phyloP scores from a whole-genome alignment of 2,329 filamentous ascomycete species.

The Zymoseptoria pseudotritici region DNA sequence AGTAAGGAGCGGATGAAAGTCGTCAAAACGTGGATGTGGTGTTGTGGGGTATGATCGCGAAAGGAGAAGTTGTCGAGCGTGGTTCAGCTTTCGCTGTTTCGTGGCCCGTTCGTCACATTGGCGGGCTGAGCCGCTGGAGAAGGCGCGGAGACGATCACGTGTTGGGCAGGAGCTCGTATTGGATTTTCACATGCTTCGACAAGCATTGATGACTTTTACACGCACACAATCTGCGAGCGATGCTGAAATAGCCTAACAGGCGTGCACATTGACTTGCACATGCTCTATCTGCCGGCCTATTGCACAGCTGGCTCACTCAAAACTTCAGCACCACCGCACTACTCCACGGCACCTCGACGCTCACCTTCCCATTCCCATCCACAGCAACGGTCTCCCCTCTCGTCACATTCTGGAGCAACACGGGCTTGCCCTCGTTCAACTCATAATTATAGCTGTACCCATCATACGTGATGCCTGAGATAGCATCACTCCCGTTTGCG shows the following conservation, averaged over 20 bases:
- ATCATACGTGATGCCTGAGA: conserved; percentile 55
- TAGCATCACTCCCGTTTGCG: conserved; percentile 58
- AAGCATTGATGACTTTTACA: no score
- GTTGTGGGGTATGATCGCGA: neutral
- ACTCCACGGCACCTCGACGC: conserved; percentile 21
- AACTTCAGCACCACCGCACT: conserved; percentile 24
- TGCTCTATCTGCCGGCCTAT: no score
- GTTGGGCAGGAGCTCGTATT: neutral
- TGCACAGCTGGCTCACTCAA: neutral
- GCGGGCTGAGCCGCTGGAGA: neutral
- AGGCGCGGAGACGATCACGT: neutral
- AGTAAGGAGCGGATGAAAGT: conserved; percentile 27
- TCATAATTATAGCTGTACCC: conserved; percentile 57
- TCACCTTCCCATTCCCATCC: conserved; percentile 30
- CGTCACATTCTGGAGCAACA: conserved; percentile 50
- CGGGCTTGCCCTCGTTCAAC: conserved; percentile 47
- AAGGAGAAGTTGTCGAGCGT: conserved; percentile 23
- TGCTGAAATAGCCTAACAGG: no score
- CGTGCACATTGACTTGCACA: no score
- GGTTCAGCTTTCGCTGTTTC: neutral
- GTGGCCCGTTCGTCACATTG: neutral
- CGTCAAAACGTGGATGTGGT: conserved; percentile 24
- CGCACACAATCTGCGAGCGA: no score
- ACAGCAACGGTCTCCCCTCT: conserved; percentile 37
- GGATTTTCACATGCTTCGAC: no score